Evolutionary conservation across 805 yeast species (phyloP).

Genomic region (Zygosaccharomyces bailii): DNA sequence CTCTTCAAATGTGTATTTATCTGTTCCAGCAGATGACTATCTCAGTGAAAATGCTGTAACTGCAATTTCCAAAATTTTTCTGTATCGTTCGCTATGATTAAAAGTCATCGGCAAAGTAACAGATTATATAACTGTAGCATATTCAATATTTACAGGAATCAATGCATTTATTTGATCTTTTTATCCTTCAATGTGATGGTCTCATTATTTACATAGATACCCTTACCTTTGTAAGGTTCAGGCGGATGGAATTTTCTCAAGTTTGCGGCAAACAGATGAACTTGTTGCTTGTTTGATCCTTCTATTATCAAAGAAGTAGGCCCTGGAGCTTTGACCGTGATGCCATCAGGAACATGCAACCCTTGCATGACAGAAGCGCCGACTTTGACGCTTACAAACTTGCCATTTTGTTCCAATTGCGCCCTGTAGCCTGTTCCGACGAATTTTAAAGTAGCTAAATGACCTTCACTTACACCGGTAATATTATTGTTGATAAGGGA

Average conservation of each 20-base stretch:
- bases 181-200: constrained; percentile 86
- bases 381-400: constrained; percentile 70
- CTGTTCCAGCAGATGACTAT: not conserved
- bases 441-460: constrained; percentile 76
- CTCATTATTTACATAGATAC: constrained; percentile 88
- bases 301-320: constrained; percentile 84
- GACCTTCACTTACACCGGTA: constrained; percentile 91
- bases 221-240: constrained; percentile 98
- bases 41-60: not conserved
- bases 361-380: constrained; percentile 84
- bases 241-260: constrained; percentile 88
- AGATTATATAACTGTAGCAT: not conserved
- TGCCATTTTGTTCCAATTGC: constrained; percentile 55
- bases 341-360: constrained; percentile 69
- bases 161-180: constrained; percentile 67
- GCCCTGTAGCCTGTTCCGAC: constrained; percentile 98
- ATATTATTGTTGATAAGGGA: constrained; percentile 72
- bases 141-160: constrained; percentile 6
- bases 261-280: constrained; percentile 82
- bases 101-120: not conserved
- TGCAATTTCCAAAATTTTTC: constrained; percentile 4
- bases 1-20: too few species aligned
- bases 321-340: constrained; percentile 71
- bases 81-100: constrained; percentile 6
- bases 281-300: constrained; percentile 85